phyloP scores from a whole-genome alignment of 2,329 filamentous ascomycete genomes.

The Trichoderma koningii region DNA sequence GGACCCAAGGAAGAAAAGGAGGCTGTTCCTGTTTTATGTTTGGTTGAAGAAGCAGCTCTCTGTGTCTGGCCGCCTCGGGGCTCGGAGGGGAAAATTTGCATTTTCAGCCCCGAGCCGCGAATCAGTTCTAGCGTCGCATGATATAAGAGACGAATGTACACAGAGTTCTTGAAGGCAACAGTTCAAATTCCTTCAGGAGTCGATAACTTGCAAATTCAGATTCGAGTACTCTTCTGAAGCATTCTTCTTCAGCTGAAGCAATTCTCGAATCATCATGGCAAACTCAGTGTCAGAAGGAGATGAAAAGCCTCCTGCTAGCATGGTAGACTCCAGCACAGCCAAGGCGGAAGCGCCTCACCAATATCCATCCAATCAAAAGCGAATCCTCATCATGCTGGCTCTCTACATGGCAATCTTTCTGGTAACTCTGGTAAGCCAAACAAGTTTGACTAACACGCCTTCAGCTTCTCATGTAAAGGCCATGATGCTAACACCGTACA shows the following conservation, averaged over 20 bases:
- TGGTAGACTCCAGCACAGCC: background rate
- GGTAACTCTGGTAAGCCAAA: constrained; percentile 10
- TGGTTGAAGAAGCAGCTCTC: background rate
- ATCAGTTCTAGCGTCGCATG: background rate
- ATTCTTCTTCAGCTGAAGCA: background rate
- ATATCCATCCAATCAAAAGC: constrained; percentile 21
- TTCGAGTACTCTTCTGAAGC: background rate
- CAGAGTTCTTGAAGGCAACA: background rate
- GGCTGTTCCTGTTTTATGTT: background rate
- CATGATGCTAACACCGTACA: background rate
- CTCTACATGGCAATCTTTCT: constrained; percentile 18
- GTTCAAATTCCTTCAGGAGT: background rate
- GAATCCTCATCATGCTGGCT: constrained; percentile 8
- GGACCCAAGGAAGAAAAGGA: background rate
- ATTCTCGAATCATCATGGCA: background rate
- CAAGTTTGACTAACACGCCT: background rate
- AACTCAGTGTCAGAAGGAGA: background rate
- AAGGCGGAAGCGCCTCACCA: background rate
- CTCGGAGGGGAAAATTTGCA: constrained; percentile 5
- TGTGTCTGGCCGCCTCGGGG: background rate
- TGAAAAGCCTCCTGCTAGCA: constrained; percentile 5
- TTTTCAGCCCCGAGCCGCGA: constrained; percentile 16
- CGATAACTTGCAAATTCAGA: background rate
- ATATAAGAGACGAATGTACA: background rate
- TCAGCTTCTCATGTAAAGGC: background rate